Conservation (phyloP, 441 rosid genomes). For the Syzygium malaccense region DNA sequence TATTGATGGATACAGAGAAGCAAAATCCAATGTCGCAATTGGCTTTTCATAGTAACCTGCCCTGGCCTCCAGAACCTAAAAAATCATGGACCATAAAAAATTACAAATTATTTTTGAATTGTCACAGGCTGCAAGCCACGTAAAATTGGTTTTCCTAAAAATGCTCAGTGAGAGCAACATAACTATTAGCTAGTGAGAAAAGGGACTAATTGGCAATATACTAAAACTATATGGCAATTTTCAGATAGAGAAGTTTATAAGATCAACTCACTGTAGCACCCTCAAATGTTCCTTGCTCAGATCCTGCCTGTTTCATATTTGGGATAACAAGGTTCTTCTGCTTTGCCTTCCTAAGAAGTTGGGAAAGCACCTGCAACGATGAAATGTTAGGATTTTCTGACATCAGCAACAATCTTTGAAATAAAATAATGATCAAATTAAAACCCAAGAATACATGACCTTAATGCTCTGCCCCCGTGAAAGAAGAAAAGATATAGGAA, state of each 20-base stretch:
- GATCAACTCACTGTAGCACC: constrained; percentile 91
- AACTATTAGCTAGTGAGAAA: background rate
- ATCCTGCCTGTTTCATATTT: constrained; percentile 81
- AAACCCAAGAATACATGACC: constrained; percentile 27
- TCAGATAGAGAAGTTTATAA: background rate
- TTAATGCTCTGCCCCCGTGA: constrained; percentile 98
- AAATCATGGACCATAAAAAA: constrained; percentile 14
- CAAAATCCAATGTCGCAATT: constrained; percentile 95
- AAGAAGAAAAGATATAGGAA: constrained; percentile 93
- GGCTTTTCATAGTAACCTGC: constrained; percentile 96
- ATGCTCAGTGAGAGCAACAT: background rate
- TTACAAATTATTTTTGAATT: background rate
- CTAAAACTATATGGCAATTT: background rate
- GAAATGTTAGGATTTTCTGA: constrained; percentile 9
- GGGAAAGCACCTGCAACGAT: constrained; percentile 81
- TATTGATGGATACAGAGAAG: constrained; percentile 95
- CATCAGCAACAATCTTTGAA: constrained; percentile 2
- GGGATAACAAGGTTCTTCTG: constrained; percentile 83
- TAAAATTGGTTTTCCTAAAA: background rate
- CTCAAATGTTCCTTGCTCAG: constrained; percentile 94
- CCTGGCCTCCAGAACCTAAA: constrained; percentile 85
- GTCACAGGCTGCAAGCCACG: background rate
- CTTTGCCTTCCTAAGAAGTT: constrained; percentile 93
- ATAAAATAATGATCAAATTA: background rate
- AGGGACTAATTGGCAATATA: background rate